phyloP scores from a whole-genome alignment of 805 yeast genomes.

The Limtongozyma cylindracea region DNA sequence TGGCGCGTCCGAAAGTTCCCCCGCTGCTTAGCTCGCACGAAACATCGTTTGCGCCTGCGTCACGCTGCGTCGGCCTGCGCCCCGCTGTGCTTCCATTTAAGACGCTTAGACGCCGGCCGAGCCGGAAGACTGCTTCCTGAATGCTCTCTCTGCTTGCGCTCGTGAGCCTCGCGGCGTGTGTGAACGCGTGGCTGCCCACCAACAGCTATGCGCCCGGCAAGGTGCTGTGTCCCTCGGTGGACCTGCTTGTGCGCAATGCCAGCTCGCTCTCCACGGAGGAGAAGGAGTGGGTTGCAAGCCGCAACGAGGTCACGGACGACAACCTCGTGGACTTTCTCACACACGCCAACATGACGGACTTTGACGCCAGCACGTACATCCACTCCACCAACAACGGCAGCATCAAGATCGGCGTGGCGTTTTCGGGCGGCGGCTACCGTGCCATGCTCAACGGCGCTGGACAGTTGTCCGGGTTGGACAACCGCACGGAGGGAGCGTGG shows the following conservation, averaged over 20 bases:
- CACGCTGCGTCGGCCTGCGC: too few relatives aligned
- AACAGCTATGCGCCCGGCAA: neutral
- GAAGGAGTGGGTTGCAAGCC: neutral
- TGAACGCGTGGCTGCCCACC: neutral
- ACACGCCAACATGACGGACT: neutral
- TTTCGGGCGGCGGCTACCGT: neutral
- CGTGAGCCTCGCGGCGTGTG: neutral
- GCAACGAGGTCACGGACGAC: neutral
- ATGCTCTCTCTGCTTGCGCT: neutral
- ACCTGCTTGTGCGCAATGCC: neutral
- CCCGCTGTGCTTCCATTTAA: neutral
- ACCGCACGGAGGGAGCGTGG: neutral
- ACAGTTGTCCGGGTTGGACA: neutral
- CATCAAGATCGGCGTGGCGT: slow-evolving; percentile 1
- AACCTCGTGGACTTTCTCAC: neutral
- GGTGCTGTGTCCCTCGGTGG: neutral
- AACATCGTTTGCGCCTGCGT: too few relatives aligned
- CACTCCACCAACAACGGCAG: neutral
- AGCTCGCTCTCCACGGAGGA: neutral
- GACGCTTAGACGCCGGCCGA: neutral
- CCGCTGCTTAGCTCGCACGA: too few relatives aligned
- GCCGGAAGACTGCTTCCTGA: neutral
- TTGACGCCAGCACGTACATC: neutral
- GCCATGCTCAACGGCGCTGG: slow-evolving; percentile 4
- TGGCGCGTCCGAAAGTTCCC: too few relatives aligned